Evolutionary conservation across 805 yeast species (phyloP).

Genomic region (Cyberlindnera mrakii): DNA sequence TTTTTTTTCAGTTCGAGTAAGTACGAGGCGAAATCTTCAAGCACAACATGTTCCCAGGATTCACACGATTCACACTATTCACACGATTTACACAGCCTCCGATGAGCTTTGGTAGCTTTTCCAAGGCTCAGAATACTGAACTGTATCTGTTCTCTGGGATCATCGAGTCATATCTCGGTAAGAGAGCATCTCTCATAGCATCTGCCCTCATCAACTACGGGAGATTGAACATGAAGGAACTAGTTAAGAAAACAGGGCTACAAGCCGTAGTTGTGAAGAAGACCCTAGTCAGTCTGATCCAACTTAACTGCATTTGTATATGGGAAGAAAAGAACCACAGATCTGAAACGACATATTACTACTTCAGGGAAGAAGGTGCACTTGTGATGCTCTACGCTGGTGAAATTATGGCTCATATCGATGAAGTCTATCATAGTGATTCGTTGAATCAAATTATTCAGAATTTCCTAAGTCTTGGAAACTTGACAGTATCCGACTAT

Average conservation of each 20-base stretch:
- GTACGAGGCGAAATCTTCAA: too few species aligned
- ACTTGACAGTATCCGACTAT: conserved; percentile 52
- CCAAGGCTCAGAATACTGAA: conserved; percentile 55
- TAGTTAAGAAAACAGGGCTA: conserved; percentile 41
- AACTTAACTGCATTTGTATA: conserved; percentile 66
- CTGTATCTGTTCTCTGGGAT: conserved; percentile 52
- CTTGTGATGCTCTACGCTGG: conserved; percentile 69
- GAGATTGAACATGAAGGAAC: conserved; percentile 50
- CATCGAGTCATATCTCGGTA: conserved; percentile 58
- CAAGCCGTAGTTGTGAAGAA: conserved; percentile 50
- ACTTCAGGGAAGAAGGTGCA: conserved; percentile 58
- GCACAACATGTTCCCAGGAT: too few species aligned
- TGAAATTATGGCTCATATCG: conserved; percentile 54
- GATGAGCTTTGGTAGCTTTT: conserved; percentile 6
- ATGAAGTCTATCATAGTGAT: conserved; percentile 34
- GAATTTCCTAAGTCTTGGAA: conserved; percentile 65
- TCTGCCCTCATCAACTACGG: conserved; percentile 63
- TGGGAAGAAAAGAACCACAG: conserved; percentile 41
- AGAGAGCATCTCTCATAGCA: conserved; percentile 60
- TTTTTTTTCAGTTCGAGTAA: not conserved
- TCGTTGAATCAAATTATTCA: conserved; percentile 56
- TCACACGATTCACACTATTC: not conserved
- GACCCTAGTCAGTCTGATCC: conserved; percentile 70
- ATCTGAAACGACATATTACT: conserved; percentile 40
- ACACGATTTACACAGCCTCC: too few species aligned